phyloP scores from a whole-genome alignment of 2,329 filamentous ascomycete genomes.

The Aplosporella prunicola region DNA sequence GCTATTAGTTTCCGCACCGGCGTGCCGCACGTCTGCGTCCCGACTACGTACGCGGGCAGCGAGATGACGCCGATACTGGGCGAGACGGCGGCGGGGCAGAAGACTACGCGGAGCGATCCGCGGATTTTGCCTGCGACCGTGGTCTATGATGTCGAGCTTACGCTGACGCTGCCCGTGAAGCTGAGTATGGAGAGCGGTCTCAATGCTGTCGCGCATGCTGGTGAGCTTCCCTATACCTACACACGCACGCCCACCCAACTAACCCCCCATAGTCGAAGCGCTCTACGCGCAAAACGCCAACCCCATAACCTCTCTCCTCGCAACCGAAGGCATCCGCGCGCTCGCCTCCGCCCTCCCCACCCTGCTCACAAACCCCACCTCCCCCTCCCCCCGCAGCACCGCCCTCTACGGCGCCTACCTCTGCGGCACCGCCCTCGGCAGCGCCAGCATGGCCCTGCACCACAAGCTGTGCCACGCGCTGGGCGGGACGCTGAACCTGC shows the following conservation, averaged over 20 bases:
- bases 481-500: constrained; percentile 53
- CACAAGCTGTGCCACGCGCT: constrained; percentile 60
- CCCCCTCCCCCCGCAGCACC: constrained; percentile 38
- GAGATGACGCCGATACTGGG: constrained; percentile 59
- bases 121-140: constrained; percentile 52
- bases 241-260: not conserved
- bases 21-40: constrained; percentile 25
- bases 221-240: constrained; percentile 22
- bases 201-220: constrained; percentile 56
- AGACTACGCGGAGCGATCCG: constrained; percentile 49
- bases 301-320: constrained; percentile 50
- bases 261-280: constrained; percentile 42
- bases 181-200: constrained; percentile 51
- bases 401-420: constrained; percentile 58
- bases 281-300: constrained; percentile 54
- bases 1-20: constrained; percentile 25
- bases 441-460: constrained; percentile 54
- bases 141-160: constrained; percentile 56
- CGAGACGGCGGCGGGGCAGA: constrained; percentile 49
- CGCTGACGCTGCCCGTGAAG: constrained; percentile 45
- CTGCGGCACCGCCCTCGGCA: constrained; percentile 51
- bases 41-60: constrained; percentile 28
- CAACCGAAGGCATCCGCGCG: constrained; percentile 46
- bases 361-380: constrained; percentile 39
- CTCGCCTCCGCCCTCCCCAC: constrained; percentile 46